phyloP scores from a whole-genome alignment of 495 filamentous ascomycete genomes.

The Glutinoglossum americanum region DNA sequence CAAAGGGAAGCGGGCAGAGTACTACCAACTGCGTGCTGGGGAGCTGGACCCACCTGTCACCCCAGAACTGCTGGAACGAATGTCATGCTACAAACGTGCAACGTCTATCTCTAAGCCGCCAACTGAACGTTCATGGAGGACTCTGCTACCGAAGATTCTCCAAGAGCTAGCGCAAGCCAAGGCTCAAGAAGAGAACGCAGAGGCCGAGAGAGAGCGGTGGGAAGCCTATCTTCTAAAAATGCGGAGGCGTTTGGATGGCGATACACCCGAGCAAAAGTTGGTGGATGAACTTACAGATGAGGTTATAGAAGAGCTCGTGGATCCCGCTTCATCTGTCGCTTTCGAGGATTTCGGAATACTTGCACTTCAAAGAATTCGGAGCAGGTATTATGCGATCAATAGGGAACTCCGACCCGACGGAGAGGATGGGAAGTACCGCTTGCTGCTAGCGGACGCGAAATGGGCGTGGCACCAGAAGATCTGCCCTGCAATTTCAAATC shows the following conservation, averaged over 20 bases:
- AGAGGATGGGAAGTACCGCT: conserved; percentile 4
- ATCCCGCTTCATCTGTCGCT: background rate
- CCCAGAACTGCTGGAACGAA: conserved; percentile 5
- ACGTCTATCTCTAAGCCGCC: conserved; percentile 7
- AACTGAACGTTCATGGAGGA: conserved; percentile 7
- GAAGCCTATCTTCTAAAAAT: background rate
- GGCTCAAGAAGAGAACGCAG: background rate
- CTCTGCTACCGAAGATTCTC: conserved; percentile 6
- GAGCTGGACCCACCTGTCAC: conserved; percentile 7
- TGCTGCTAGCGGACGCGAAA: conserved; percentile 10
- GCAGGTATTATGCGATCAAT: conserved; percentile 4
- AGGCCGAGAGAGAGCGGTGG: background rate
- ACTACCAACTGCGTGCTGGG: conserved; percentile 4
- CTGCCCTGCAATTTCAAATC: background rate
- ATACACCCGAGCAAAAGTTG: conserved; percentile 6
- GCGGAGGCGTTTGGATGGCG: background rate
- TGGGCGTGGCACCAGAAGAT: conserved; percentile 6
- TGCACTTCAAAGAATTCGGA: conserved; percentile 7
- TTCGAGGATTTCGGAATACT: conserved; percentile 7
- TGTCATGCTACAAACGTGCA: conserved; percentile 6
- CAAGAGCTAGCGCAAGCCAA: conserved; percentile 1
- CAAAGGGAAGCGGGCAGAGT: conserved; percentile 1
- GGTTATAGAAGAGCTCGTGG: conserved; percentile 4
- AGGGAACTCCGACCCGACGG: background rate
- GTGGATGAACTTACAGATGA: conserved; percentile 6